Percentiles rank a stretch among this genome's conserved stretches.
These are phyloP conservation scores for Chlorella sorokiniana DNA, from an alignment of 139 green algal genomes.

Conservation along the genomic window DNA sequence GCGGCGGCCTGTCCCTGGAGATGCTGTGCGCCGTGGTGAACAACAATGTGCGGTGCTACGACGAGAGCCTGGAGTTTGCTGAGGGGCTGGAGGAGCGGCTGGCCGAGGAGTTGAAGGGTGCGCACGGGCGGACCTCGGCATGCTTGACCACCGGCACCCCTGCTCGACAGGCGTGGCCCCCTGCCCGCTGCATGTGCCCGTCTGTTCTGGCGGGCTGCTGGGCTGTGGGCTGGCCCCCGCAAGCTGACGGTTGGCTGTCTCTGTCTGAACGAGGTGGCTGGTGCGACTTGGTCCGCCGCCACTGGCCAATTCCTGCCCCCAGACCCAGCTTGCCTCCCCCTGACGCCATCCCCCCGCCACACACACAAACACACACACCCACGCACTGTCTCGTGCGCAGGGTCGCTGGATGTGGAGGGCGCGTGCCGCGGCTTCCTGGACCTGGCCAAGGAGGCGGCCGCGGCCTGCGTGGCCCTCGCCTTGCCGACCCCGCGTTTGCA, in stretches of 20 bases:
- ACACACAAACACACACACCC: neutral
- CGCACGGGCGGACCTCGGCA: neutral
- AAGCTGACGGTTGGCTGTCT: no score
- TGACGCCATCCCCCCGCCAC: neutral
- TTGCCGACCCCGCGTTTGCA: constrained; percentile 51
- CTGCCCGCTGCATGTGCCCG: no score
- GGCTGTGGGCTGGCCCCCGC: no score
- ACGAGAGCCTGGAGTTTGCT: constrained; percentile 76
- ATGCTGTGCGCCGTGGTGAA: constrained; percentile 79
- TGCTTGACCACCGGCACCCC: neutral
- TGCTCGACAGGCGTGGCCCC: neutral
- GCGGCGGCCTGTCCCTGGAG: constrained; percentile 47
- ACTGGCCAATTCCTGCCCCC: no score
- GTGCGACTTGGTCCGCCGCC: no score
- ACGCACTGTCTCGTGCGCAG: neutral
- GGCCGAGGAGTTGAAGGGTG: constrained; percentile 28
- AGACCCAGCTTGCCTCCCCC: no score
- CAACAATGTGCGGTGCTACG: constrained; percentile 84
- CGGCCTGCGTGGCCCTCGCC: constrained; percentile 43
- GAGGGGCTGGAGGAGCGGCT: constrained; percentile 64
- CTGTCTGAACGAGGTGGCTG: no score
- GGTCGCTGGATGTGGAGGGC: constrained; percentile 66
- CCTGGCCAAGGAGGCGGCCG: constrained; percentile 56
- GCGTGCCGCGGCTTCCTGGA: constrained; percentile 75
- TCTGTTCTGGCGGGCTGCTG: no score